These are phyloP conservation scores for Eucalyptus cladocalyx DNA, from an alignment of 345 rosid genomes.

Conservation along the genomic window DNA sequence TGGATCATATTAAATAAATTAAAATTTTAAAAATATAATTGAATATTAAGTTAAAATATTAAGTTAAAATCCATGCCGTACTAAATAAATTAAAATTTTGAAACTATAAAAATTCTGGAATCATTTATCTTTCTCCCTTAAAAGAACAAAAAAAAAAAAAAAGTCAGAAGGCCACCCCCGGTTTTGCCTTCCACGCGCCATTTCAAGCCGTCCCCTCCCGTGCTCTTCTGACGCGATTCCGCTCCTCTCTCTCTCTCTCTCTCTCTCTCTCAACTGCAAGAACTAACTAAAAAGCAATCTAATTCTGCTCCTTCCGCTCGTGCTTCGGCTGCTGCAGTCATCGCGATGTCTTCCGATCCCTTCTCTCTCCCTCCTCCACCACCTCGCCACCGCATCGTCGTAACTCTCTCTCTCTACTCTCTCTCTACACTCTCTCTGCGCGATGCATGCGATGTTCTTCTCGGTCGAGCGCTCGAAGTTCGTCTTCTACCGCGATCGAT, in stretches of 20 bases:
- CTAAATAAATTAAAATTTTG: no score
- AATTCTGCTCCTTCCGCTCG: neutral
- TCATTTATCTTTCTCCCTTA: no score
- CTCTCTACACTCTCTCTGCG: no score
- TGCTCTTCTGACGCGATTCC: neutral
- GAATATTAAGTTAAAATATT: accelerated
- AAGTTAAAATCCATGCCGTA: accelerated
- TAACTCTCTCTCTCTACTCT: neutral
- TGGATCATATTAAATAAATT: accelerated
- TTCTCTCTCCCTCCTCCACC: slow-evolving; percentile 14
- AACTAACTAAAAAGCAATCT: neutral
- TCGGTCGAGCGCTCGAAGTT: neutral
- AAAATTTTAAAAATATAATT: accelerated
- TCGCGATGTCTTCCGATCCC: slow-evolving; percentile 41
- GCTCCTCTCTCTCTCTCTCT: neutral
- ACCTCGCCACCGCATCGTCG: slow-evolving; percentile 16
- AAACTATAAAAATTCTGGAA: no score
- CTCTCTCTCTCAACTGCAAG: neutral
- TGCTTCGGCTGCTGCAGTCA: neutral
- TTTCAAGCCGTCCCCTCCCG: neutral
- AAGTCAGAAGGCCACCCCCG: no score
- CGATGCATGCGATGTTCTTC: neutral
- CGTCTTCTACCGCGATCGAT: neutral
- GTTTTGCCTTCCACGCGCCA: neutral
- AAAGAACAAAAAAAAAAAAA: no score